These are phyloP conservation scores for Conringia planisiliqua DNA, from an alignment of 345 rosid genomes.

Conservation along the genomic window DNA sequence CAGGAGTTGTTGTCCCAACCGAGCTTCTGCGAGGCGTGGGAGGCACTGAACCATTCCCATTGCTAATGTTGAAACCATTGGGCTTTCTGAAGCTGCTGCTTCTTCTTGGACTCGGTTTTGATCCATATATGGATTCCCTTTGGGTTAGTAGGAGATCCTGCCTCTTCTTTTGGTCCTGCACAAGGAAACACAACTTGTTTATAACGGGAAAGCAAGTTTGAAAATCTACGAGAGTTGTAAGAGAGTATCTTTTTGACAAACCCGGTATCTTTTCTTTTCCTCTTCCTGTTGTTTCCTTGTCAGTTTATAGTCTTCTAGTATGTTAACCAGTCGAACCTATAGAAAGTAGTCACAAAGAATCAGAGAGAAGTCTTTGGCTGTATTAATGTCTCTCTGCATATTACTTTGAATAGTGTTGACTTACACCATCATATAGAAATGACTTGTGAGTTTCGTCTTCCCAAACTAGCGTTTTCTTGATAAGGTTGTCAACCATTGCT, in stretches of 20 bases:
- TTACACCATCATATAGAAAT: constrained; percentile 92
- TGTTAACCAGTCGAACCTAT: constrained; percentile 72
- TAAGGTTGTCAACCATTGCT: constrained; percentile 87
- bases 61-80: constrained; percentile 58
- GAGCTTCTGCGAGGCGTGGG: constrained; percentile 85
- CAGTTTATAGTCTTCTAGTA: constrained; percentile 84
- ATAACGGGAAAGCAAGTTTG: background rate
- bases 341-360: constrained; percentile 11
- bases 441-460: constrained; percentile 58
- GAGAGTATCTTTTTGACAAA: constrained; percentile 19
- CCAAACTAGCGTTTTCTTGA: constrained; percentile 72
- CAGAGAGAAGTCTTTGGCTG: background rate
- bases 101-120: constrained; percentile 92
- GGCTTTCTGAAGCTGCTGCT: constrained; percentile 79
- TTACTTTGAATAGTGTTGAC: constrained; percentile 14
- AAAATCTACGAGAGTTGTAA: background rate
- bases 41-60: constrained; percentile 88
- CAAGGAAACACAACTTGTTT: background rate
- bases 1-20: constrained; percentile 67
- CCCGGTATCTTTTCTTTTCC: constrained; percentile 85
- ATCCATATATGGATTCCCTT: constrained; percentile 88
- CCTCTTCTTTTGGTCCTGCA: constrained; percentile 92
- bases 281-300: constrained; percentile 80
- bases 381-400: background rate
- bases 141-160: constrained; percentile 82